Percentiles rank a stretch among this genome's conserved stretches.
These are phyloP conservation scores for Kluyveromyces sp. DNA, from an alignment of 1,139 yeast genomes.

Conservation along the genomic window DNA sequence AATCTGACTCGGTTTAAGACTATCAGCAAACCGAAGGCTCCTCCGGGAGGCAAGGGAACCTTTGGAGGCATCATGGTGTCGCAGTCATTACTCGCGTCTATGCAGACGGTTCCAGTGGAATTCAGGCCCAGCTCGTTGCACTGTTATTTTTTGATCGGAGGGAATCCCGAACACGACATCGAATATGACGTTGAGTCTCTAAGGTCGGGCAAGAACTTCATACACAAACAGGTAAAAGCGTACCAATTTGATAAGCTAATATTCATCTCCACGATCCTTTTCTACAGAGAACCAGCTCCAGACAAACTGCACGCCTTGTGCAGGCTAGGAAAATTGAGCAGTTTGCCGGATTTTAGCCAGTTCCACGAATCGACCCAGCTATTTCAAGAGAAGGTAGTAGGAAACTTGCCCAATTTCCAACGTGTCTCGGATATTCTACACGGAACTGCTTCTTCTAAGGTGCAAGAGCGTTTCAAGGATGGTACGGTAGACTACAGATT, in stretches of 20 bases:
- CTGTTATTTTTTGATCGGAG: slow-evolving; percentile 46
- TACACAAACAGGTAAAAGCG: slow-evolving; percentile 52
- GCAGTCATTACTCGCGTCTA: slow-evolving; percentile 62
- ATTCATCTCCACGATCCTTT: slow-evolving; percentile 49
- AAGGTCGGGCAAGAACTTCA: slow-evolving; percentile 56
- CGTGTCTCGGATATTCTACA: slow-evolving; percentile 11
- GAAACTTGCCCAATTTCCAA: slow-evolving; percentile 22
- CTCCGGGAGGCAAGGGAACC: slow-evolving; percentile 59
- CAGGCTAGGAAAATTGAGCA: slow-evolving; percentile 9
- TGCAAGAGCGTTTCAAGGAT: slow-evolving; percentile 13
- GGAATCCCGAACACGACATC: slow-evolving; percentile 43
- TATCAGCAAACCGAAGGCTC: slow-evolving; percentile 30
- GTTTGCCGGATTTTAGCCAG: slow-evolving; percentile 14
- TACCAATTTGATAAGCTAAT: slow-evolving; percentile 45
- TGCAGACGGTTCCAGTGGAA: slow-evolving; percentile 38
- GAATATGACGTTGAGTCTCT: slow-evolving; percentile 52
- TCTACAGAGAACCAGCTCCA: slow-evolving; percentile 13
- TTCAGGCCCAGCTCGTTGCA: slow-evolving; percentile 47
- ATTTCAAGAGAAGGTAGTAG: slow-evolving; percentile 27
- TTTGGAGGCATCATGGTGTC: slow-evolving; percentile 78
- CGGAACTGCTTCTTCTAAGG: slow-evolving; percentile 12
- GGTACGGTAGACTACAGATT: slow-evolving; percentile 41
- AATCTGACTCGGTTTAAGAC: slow-evolving; percentile 19
- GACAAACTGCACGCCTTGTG: slow-evolving; percentile 23
- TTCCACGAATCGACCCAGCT: slow-evolving; percentile 31